Base-by-base conservation (phyloP, 176 grass and related monocot species). In the Triticum monococcum region DNA sequence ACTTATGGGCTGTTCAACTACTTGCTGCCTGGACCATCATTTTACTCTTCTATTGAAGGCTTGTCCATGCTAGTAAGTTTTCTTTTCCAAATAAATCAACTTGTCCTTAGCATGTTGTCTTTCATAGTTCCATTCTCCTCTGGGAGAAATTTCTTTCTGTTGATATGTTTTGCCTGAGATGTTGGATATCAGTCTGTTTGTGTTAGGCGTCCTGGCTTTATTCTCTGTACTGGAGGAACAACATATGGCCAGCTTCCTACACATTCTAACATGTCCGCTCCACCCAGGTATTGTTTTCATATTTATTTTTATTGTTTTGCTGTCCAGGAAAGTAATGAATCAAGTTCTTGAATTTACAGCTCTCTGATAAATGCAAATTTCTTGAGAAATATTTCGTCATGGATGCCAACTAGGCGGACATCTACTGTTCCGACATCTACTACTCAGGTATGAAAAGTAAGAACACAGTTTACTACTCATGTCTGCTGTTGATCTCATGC, bases 211-310 rank as follows among this genome's bases (percentile, higher is more conserved):
- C 93, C 96, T 92, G 72, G 96, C 41, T 98, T 98, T 92, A 96
- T 98, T 71, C 86, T 96, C 57, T 98, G 93, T 76, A 98, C 93
- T 66, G 96, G 96, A 86, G 92, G 96, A 62, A 94, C 88, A 68
- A 92, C 93, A 83, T 96, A 96, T 87, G 93, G 93, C 45, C 96
- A 98, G 50, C 88, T 98, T 92, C 96, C 93, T 60, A 96, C 84
- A 82, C 88, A 89, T 83, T 91, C 93, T 32, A 92, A 88, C 52
- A 83, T 77, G 8, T 89, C 88, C 87, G 74, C 72, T n/a, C 17
- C 83, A 38, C 88, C 90, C 67, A 95, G 90, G 93, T 98, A 89
- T 72, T 83, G 25, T 85, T 87, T 78, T 35, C 35, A 26, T 23
- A 66, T 72, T 80, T 37, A 23, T 86, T 90, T 46, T 57, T 69